Evolutionary conservation across 1,284 basidiomycete genomes (phyloP), one percentile per base, ranked within the genome.

Genomic region (Trametes pubescens): DNA sequence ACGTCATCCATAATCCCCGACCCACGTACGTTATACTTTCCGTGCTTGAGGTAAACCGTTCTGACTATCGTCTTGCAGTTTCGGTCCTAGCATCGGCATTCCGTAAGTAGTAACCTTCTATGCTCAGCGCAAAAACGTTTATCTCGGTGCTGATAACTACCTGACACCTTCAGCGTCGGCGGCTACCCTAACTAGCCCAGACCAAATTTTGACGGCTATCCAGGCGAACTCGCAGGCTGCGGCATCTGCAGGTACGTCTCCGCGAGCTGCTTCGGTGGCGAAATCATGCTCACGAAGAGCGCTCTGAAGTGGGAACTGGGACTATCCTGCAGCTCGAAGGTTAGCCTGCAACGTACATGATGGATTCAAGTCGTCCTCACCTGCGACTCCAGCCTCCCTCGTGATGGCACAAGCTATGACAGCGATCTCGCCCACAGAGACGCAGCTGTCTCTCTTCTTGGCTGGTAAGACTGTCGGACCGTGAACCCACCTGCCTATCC

Each of bases 391-490:
- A 57, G 43, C 44, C 8, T 21, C 55, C 2, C 21, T 47, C 11
- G 55, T 57, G 6, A 48, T 48, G 34, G 43, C 32, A 6, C n/a
- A 57, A 21, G 46, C 46, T 1, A 38, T n/a, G 22, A 48, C 55
- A 18, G 29, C 34, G 13, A 24, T 57, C 32, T 29, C 44, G 14
- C 22, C 55, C 2, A 56, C 61, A 18, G 53, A 55, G 29, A 59
- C 53, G 13, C 49, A 59, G 43, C 44, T 65, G n/a, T 59, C 64
- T 2, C 35, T 59, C 11, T 62, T 48, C 54, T 40, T 65, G 14
- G 52, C 49, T 21, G 44, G 61, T 59, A 32, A 37, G 57, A 38
- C 26, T 3, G 5, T 16, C 21, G 21, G 7, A 13, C 8, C 10
- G 21, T 13, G 24, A 8, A n/a, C 9, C 51, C 22, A 3, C 7